Evolutionary conservation across 495 filamentous ascomycete species (phyloP), one percentile per base, ranked within the genome.

Genomic region (Staphylotrichum longicolle): DNA sequence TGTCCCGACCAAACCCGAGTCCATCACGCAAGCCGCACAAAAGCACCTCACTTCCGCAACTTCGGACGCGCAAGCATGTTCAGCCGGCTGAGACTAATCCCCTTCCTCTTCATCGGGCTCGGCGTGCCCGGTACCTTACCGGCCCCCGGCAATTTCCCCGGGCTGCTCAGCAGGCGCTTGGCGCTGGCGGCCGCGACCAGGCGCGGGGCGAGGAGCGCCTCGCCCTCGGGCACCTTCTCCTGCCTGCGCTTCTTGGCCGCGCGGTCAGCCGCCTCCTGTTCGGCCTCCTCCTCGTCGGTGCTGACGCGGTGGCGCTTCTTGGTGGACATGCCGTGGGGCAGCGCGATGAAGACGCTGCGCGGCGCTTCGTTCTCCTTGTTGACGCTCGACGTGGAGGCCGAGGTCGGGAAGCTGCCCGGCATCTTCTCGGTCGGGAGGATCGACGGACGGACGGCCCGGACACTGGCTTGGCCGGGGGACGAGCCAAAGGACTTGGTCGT

Each of bases 301-400:
- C 67, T 76, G 34, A 77, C 78, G 14, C 85, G 81, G 58, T 81
- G 81, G 49, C 88, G 80, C 76, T 91, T 91, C 78, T 92, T 90
- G 75, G 88, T 90, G 4, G 74, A 68, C 68, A 92, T 84, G 39
- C 89, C 88, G 66, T 91, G 87, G 5, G 86, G 80, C 39, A 89
- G 77, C 12, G 66, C 52, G 15, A 72, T 44, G 46, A 66, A 61
- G 14, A 62, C 60, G 27, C 56, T 58, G 0, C 50, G 62, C 6
- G 78, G 77, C 27, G 71, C 75, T 49, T 74, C 65, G 46, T 80
- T 81, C 64, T 83, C 80, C 68, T 83, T 83, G 69, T 40, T 46
- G 58, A 45, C 7, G 6, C 20, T 15, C 57, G 67, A 48, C 48
- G 14, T 33, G 39, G 57, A 39, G 6, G 40, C 58, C 32, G 67